phyloP scores from a whole-genome alignment of 495 filamentous ascomycete species.

The Aspergillus sclerotioniger region DNA sequence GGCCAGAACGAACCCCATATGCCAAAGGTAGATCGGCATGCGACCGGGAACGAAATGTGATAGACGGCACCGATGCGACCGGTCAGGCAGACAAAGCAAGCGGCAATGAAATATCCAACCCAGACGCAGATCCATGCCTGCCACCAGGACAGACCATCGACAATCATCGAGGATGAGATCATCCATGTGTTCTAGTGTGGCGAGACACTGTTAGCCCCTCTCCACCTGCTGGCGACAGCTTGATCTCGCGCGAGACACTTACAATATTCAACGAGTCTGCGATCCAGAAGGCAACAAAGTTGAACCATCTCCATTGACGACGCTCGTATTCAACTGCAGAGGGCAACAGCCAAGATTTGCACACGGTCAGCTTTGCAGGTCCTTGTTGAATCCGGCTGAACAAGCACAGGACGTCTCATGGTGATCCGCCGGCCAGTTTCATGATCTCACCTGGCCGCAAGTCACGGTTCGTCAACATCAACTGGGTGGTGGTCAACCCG shows the following conservation, averaged over 20 bases:
- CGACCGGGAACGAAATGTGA: constrained; percentile 84
- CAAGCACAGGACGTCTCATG: constrained; percentile 6
- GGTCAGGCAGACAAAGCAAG: constrained; percentile 69
- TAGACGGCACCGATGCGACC: constrained; percentile 89
- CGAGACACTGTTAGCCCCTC: neutral
- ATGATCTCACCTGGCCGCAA: constrained; percentile 68
- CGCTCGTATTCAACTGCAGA: constrained; percentile 72
- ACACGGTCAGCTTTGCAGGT: constrained; percentile 20
- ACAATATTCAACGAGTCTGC: constrained; percentile 93
- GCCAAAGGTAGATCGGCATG: constrained; percentile 72
- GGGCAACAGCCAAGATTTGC: constrained; percentile 7
- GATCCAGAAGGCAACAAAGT: constrained; percentile 90
- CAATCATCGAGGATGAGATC: constrained; percentile 84
- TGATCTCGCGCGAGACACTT: constrained; percentile 21
- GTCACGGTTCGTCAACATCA: constrained; percentile 91
- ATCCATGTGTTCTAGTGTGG: constrained; percentile 81
- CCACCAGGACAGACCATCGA: constrained; percentile 86
- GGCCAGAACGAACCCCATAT: constrained; percentile 90
- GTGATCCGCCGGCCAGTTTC: constrained; percentile 2
- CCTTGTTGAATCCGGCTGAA: neutral
- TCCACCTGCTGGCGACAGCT: no score
- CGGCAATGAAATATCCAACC: constrained; percentile 79
- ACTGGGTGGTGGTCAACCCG: constrained; percentile 75
- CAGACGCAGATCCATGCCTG: constrained; percentile 89
- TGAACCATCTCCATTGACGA: constrained; percentile 84